phyloP scores from a whole-genome alignment of 2,329 filamentous ascomycete species.

The Aureobasidium sp. region DNA sequence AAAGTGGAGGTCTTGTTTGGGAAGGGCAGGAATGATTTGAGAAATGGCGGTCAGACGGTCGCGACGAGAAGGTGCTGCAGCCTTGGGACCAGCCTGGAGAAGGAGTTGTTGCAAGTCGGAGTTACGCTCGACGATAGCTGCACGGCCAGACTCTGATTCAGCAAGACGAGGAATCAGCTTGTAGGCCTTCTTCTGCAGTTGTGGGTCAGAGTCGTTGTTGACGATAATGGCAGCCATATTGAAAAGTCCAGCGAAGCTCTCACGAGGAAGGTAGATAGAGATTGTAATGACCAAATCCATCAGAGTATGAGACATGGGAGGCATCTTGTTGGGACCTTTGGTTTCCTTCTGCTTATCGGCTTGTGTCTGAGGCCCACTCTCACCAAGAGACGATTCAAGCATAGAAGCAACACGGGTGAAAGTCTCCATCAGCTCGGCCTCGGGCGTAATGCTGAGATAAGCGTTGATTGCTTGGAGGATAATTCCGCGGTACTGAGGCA shows the following conservation, averaged over 20 bases:
- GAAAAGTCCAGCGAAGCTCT: conserved; percentile 80
- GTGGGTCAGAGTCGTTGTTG: conserved; percentile 73
- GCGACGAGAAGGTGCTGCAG: conserved; percentile 74
- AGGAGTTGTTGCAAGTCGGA: conserved; percentile 76
- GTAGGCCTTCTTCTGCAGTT: conserved; percentile 98
- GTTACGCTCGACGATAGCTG: conserved; percentile 69
- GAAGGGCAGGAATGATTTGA: conserved; percentile 71
- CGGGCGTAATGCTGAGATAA: conserved; percentile 67
- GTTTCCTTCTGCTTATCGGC: conserved; percentile 44
- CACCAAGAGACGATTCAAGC: conserved; percentile 64
- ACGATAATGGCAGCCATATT: conserved; percentile 79
- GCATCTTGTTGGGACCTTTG: conserved; percentile 59
- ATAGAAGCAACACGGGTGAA: conserved; percentile 81
- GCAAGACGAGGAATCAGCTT: conserved; percentile 90
- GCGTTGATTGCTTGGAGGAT: conserved; percentile 93
- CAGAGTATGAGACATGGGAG: conserved; percentile 85
- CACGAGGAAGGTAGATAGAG: conserved; percentile 81
- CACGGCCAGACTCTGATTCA: conserved; percentile 67
- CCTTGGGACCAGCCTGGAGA: conserved; percentile 71
- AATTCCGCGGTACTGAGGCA: conserved; percentile 83
- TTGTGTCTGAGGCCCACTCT: conserved; percentile 55
- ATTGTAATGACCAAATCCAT: conserved; percentile 98
- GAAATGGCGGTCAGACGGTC: conserved; percentile 79
- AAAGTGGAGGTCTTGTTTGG: conserved; percentile 76
- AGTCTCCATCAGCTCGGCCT: conserved; percentile 71